Evolutionary conservation across 257 asterid species (phyloP).

Genomic region (Gynochthodes officinalis): DNA sequence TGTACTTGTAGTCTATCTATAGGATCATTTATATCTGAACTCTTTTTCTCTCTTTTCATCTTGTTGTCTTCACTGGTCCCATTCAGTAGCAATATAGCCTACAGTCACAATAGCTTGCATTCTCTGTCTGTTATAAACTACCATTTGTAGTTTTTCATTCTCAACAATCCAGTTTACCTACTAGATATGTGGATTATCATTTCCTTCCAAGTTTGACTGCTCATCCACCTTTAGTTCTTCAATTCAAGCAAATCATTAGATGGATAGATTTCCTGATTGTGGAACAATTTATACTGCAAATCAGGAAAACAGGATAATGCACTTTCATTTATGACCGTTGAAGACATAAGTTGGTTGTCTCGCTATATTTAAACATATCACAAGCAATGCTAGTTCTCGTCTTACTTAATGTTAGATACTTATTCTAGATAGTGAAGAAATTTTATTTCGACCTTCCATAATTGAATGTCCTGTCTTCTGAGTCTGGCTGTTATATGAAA

Average conservation of each 20-base stretch:
- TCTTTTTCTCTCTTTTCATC: too few relatives aligned
- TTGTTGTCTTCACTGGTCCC: too few relatives aligned
- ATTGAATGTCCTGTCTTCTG: background rate
- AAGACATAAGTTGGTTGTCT: background rate
- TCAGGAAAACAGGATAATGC: background rate
- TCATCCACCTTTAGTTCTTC: too few relatives aligned
- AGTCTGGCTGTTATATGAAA: background rate
- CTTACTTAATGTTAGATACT: constrained; percentile 3
- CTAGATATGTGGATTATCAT: too few relatives aligned
- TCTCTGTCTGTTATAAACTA: too few relatives aligned
- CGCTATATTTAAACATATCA: background rate
- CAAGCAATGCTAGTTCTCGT: background rate
- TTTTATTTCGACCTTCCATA: background rate
- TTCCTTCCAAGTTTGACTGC: too few relatives aligned
- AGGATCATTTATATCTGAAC: background rate
- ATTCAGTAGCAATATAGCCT: too few relatives aligned
- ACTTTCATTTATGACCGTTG: background rate
- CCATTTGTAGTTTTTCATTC: too few relatives aligned
- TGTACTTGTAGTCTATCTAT: background rate
- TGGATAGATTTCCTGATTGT: background rate
- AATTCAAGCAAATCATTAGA: background rate
- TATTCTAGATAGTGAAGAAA: background rate
- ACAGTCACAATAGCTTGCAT: too few relatives aligned
- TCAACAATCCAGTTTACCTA: too few relatives aligned
- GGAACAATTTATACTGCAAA: background rate